These are phyloP conservation scores for Coniella lustricola DNA, from an alignment of 2,329 filamentous ascomycete genomes.

Conservation along the genomic window DNA sequence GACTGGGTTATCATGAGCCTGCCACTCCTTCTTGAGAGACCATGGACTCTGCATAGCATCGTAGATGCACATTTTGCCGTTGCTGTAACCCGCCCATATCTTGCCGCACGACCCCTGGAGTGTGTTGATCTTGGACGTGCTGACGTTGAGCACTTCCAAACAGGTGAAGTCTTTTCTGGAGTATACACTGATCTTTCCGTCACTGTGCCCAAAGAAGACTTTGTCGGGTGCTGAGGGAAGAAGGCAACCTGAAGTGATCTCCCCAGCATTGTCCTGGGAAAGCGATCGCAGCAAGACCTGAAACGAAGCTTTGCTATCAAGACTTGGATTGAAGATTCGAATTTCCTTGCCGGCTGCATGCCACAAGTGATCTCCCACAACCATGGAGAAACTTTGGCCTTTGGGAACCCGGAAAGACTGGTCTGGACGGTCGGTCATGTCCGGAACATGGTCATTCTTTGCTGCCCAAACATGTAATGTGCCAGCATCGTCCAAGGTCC, in stretches of 20 bases:
- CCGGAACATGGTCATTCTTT: slow-evolving; percentile 64
- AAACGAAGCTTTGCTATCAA: slow-evolving; percentile 61
- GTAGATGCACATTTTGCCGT: slow-evolving; percentile 88
- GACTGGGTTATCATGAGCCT: slow-evolving; percentile 78
- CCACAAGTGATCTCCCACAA: slow-evolving; percentile 82
- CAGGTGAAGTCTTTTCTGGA: slow-evolving; percentile 70
- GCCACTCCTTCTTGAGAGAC: slow-evolving; percentile 91
- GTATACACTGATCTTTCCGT: slow-evolving; percentile 94
- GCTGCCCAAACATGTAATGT: slow-evolving; percentile 82
- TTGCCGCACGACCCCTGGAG: slow-evolving; percentile 73
- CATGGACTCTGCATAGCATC: slow-evolving; percentile 78
- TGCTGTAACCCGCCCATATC: slow-evolving; percentile 92
- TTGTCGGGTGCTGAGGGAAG: slow-evolving; percentile 68
- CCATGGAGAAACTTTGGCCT: slow-evolving; percentile 81
- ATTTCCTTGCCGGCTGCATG: slow-evolving; percentile 82
- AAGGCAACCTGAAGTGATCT: slow-evolving; percentile 77
- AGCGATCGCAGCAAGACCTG: slow-evolving; percentile 69
- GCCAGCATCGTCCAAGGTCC: slow-evolving; percentile 88
- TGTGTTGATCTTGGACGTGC: slow-evolving; percentile 90
- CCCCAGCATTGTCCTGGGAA: slow-evolving; percentile 65
- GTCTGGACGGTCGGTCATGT: slow-evolving; percentile 61
- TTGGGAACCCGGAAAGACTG: slow-evolving; percentile 72
- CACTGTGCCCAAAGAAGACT: slow-evolving; percentile 84
- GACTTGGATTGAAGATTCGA: slow-evolving; percentile 70
- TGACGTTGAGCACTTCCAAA: slow-evolving; percentile 75